A percentile compares a stretch with the other conserved stretches of the same genome.
Conservation (phyloP, 2,329 filamentous ascomycete genomes). For the Macrophomina phaseolina region DNA sequence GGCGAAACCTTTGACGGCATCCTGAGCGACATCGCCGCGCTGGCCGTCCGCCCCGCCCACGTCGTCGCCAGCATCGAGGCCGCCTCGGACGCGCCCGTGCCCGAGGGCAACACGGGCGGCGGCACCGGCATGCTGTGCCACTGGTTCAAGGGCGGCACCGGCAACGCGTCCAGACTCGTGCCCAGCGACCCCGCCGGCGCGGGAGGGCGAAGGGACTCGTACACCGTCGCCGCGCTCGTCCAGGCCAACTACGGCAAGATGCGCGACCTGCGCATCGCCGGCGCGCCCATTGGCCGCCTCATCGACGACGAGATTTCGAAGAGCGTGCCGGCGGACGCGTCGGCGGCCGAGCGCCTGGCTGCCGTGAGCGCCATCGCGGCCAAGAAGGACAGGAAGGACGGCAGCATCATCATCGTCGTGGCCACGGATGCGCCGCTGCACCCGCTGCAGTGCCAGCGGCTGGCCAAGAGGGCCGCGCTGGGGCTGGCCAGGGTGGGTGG, state of each 20-base stretch:
- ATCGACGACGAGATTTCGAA: conserved; percentile 54
- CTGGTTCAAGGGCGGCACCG: conserved; percentile 71
- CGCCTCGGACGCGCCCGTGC: conserved; percentile 58
- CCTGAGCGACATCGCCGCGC: conserved; percentile 63
- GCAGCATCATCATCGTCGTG: conserved; percentile 65
- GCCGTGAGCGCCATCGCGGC: conserved; percentile 38
- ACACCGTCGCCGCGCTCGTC: conserved; percentile 66
- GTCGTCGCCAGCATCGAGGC: conserved; percentile 60
- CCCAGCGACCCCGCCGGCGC: conserved; percentile 29
- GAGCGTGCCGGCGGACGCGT: conserved; percentile 37
- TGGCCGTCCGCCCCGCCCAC: conserved; percentile 61
- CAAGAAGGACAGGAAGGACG: conserved; percentile 61
- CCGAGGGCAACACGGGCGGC: conserved; percentile 68
- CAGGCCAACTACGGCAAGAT: conserved; percentile 69
- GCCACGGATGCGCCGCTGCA: conserved; percentile 67
- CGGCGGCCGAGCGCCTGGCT: conserved; percentile 37
- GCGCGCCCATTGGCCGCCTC: conserved; percentile 66
- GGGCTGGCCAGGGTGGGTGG: conserved; percentile 67
- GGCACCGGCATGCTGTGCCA: conserved; percentile 73
- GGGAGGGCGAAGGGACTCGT: conserved; percentile 40
- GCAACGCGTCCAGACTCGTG: conserved; percentile 64
- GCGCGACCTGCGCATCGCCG: conserved; percentile 63
- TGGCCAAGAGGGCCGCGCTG: conserved; percentile 66
- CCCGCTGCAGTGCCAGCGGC: conserved; percentile 61
- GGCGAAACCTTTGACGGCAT: conserved; percentile 69